phyloP scores from a whole-genome alignment of 2,329 filamentous ascomycete genomes.

The Fusarium sp. region DNA sequence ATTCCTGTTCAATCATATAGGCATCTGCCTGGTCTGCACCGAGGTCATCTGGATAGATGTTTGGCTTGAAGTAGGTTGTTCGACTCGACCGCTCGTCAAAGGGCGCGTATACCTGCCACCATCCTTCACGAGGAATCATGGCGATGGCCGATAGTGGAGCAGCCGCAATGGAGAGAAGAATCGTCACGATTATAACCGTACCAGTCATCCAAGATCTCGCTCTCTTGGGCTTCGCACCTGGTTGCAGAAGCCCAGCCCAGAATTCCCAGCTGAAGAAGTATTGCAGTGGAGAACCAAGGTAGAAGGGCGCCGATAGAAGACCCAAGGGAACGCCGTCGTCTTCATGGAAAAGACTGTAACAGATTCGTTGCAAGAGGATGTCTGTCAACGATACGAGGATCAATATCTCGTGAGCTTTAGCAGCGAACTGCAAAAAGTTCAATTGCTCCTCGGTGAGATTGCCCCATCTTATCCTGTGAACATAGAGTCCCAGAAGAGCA shows the following conservation, averaged over 20 bases:
- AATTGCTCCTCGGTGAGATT: background rate
- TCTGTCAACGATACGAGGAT: slow-evolving; percentile 3
- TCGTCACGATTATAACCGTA: background rate
- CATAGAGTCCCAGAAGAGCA: background rate
- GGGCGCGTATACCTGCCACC: background rate
- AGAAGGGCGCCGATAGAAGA: background rate
- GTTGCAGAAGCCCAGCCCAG: background rate
- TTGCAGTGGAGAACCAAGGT: background rate
- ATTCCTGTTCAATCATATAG: background rate
- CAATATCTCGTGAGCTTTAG: background rate
- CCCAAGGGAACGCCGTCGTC: background rate
- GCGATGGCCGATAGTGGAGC: background rate
- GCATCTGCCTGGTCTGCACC: background rate
- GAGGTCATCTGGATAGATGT: background rate
- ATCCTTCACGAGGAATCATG: slow-evolving; percentile 5
- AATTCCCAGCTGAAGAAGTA: background rate
- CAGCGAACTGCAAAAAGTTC: slow-evolving; percentile 3
- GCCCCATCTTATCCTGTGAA: background rate
- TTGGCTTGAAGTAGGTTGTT: background rate
- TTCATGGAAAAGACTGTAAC: background rate
- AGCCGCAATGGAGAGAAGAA: background rate
- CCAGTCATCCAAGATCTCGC: background rate
- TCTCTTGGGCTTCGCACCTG: background rate
- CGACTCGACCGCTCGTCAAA: fast-evolving
- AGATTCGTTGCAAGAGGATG: background rate